Evolutionary conservation across 202 grass and related monocot genomes (phyloP), one percentile per base, ranked within the genome.

Genomic region (Musa balbisiana): DNA sequence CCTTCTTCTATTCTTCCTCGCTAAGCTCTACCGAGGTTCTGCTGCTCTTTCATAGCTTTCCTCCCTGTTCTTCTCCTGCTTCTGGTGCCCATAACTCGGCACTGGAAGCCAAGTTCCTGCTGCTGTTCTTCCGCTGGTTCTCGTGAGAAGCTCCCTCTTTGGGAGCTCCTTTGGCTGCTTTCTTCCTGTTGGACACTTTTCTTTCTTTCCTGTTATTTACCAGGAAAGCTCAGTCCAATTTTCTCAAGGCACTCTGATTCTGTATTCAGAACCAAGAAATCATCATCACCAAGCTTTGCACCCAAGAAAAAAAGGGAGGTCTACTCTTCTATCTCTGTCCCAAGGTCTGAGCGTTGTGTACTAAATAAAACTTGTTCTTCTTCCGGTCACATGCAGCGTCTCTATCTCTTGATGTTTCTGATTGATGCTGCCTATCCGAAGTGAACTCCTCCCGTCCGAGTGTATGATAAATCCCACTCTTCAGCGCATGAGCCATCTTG

Each of bases 401-500:
- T 29, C 25, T 49, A 25, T 23, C 65, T 79, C 10, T 71, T 79
- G 1, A 71, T 79, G 53, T 79, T 79, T 20, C 53, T 79, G 52
- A 77, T 77, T 67, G 51, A 77, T 77, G 75, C 64, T 23, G 75
- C 75, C 75, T 66, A 67, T n/a, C 75, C 62, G 58, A 68, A 71
- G 77, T 71, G 67, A 79, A 60, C 22, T 58, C 19, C 53, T 69
- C 3, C 64, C 58, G 64, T 79, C 25, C 1, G 75, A 23, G 65
- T 79, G 60, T 71, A 79, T 79, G 77, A 79, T 79, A 58, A 79
- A 58, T 50, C 59, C 53, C 67, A 58, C 26, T 49, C 77, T 79
- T 56, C 65, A 55, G 52, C 77, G 77, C 27, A 49, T 67, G 53
- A 79, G 52, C 16, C 65, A 79, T 58, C 66, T 79, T n/a, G 77